Conservation (phyloP, 140 eudicot genomes). For the Erigeron philadelphicus region DNA sequence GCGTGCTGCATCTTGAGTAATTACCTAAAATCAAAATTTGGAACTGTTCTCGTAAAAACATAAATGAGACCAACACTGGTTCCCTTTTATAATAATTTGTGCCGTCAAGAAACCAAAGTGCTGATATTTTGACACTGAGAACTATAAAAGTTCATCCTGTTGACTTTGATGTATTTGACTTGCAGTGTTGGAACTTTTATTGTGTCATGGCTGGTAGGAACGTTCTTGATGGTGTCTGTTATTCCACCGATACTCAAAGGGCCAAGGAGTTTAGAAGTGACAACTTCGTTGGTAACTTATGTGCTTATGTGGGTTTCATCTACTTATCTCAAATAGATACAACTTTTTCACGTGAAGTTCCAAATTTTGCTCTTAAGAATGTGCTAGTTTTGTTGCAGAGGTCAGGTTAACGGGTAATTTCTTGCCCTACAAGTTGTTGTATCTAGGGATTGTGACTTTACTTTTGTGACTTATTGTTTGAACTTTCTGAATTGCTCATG, state of each 20-base stretch:
- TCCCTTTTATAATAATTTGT: constrained; percentile 12
- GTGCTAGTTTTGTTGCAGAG: constrained; percentile 30
- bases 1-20: background rate
- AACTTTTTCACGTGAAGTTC: constrained; percentile 17
- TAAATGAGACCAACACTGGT: background rate
- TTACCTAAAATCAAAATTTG: background rate
- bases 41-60: background rate
- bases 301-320: constrained; percentile 89
- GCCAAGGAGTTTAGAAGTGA: constrained; percentile 86
- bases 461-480: constrained; percentile 19
- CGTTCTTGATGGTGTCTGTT: constrained; percentile 87
- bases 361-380: constrained; percentile 32
- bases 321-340: constrained; percentile 70
- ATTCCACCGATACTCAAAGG: constrained; percentile 86
- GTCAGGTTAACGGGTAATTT: constrained; percentile 23
- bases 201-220: constrained; percentile 82
- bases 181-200: constrained; percentile 83
- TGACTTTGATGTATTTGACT: constrained; percentile 13
- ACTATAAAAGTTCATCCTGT: constrained; percentile 2
- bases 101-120: constrained; percentile 9
- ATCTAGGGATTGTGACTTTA: constrained; percentile 24
- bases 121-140: background rate
- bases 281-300: constrained; percentile 80
- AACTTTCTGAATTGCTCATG: constrained; percentile 11
- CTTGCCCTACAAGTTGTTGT: constrained; percentile 24